Base-by-base conservation (phyloP, 257 asterid genomes). In the Ajuga chamaepitys region DNA sequence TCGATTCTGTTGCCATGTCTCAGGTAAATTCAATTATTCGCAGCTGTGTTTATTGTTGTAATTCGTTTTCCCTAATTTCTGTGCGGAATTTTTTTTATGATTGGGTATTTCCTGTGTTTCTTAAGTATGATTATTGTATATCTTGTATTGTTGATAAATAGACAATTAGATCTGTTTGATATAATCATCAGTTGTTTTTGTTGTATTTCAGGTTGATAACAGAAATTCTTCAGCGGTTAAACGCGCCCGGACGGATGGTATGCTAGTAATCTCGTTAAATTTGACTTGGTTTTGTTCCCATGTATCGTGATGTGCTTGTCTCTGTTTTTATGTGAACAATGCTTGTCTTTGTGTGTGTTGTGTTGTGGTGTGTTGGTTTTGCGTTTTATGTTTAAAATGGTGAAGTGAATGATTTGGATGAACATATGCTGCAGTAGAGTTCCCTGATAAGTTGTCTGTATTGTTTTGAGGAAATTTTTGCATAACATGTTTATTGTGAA, bases 161-260 rank as follows among this genome's bases (percentile, higher is more conserved):
- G 17, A 35, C 11, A 18, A 46, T 48, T 60, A n/a, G 66, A 40
- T 70, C 51, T 51, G 21, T 20, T 8, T 57, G 25, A 25, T 22
- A 57, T 9, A 35, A 37, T 28, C n/a, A 34, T 7, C n/a, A 47
- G 26, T 6, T 62, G 4, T 54, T n/a, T n/a, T 74, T 57, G 3
- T 63, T 69, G 7, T 37, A 26, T 70, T 68, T 25, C 77, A 89
- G 96, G 89, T 86, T 21, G 95, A 85, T 74, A 86, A 68, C 84
- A 77, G 96, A 67, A 89, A 85, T 63, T 85, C 95, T 62, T 86
- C 95, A 4, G 93, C 96, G 37, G 81, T 86, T 56, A 89, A 89
- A 64, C 89, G 95, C 59, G 96, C 92, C 56, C 82, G 96, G 62
- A 88, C 95, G 62, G 96, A 88, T 52, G 91, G 96, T 88, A 82